phyloP scores from a whole-genome alignment of 2,329 filamentous ascomycete species.

The Albifimbria verrucaria region DNA sequence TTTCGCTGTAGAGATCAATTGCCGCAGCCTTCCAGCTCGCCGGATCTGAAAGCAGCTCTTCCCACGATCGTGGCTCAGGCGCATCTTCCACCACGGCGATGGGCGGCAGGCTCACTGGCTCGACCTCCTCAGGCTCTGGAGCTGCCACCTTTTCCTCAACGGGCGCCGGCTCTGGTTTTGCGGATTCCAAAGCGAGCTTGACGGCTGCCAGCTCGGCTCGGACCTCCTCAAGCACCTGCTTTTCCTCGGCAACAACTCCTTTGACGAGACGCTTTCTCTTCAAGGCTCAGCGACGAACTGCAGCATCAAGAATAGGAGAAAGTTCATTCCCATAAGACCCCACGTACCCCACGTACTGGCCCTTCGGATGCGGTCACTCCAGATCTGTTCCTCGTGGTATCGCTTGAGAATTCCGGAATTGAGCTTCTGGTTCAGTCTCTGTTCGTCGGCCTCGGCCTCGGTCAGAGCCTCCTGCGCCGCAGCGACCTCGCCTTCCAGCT shows the following conservation, averaged over 20 bases:
- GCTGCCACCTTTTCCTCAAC: conserved; percentile 6
- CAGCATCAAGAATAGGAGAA: conserved; percentile 80
- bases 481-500: conserved; percentile 81
- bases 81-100: conserved; percentile 2
- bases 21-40: conserved; percentile 45
- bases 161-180: conserved; percentile 8
- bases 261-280: conserved; percentile 74
- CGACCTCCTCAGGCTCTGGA: conserved; percentile 3
- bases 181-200: conserved; percentile 24
- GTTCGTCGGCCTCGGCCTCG: conserved; percentile 73
- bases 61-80: conserved; percentile 33
- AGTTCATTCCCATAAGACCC: conserved; percentile 96
- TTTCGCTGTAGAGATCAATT: conserved; percentile 63
- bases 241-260: conserved; percentile 78
- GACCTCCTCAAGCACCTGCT: conserved; percentile 51
- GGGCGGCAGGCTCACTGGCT: neutral
- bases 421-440: conserved; percentile 71
- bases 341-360: conserved; percentile 99
- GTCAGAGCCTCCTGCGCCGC: conserved; percentile 69
- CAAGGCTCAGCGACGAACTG: conserved; percentile 92
- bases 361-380: conserved; percentile 93
- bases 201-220: conserved; percentile 36
- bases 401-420: conserved; percentile 81
- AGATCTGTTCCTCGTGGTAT: conserved; percentile 99
- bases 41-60: conserved; percentile 38